Percentiles rank a stretch among this genome's conserved stretches.
phyloP scores from a whole-genome alignment of 805 yeast genomes.

The Teunomyces gatunensis region DNA sequence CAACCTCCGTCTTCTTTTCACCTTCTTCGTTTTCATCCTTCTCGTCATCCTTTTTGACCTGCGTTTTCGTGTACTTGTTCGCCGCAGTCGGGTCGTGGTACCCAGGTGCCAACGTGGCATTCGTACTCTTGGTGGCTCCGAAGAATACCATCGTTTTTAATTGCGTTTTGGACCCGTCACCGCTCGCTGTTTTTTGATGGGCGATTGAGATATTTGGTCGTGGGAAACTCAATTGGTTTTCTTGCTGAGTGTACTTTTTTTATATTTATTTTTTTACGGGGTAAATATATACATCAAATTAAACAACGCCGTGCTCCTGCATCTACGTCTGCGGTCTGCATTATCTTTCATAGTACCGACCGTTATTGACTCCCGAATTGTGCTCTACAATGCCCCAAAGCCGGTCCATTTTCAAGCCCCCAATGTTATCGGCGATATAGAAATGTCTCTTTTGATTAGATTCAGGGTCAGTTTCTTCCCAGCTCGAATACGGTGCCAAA shows the following conservation, averaged over 20 bases:
- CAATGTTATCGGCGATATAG: slow-evolving; percentile 69
- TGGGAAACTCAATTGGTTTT: not conserved
- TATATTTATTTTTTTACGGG: not conserved
- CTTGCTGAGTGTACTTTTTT: not conserved
- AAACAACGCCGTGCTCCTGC: not conserved
- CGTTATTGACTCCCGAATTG: slow-evolving; percentile 65
- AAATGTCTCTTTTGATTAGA: slow-evolving; percentile 37
- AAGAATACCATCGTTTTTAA: slow-evolving; percentile 3
- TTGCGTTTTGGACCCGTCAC: not conserved
- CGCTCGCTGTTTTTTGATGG: not conserved
- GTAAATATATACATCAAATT: not conserved
- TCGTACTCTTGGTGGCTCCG: slow-evolving; percentile 2
- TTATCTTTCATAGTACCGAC: slow-evolving; percentile 37
- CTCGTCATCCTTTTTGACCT: not conserved
- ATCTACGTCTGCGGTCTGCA: not conserved
- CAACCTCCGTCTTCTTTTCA: slow-evolving; percentile 3
- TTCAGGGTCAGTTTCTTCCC: slow-evolving; percentile 40
- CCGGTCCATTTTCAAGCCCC: slow-evolving; percentile 82
- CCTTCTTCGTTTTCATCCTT: not conserved
- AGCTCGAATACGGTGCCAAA: slow-evolving; percentile 26
- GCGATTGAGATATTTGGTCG: slow-evolving; percentile 1
- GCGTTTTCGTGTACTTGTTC: slow-evolving; percentile 3
- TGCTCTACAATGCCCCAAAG: slow-evolving; percentile 79
- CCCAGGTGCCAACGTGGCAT: slow-evolving; percentile 1
- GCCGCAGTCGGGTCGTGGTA: slow-evolving; percentile 6